Evolutionary conservation across 495 filamentous ascomycete genomes (phyloP), one percentile per base, ranked within the genome.

Genomic region (Xylaria nigripes): DNA sequence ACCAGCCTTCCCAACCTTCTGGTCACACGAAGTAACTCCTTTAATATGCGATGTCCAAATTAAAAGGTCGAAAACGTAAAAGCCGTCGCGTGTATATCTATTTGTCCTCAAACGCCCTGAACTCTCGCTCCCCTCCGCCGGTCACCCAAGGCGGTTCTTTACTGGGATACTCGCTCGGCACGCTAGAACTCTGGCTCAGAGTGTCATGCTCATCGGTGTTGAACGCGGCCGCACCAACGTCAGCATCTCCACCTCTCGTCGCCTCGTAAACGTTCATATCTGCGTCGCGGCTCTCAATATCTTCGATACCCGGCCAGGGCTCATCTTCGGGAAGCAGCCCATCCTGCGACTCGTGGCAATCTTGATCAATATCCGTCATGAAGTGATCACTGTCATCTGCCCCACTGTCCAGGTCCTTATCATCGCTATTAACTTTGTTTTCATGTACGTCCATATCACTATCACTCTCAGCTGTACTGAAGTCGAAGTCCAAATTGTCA

Each of bases 251-350:
- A 47, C 58, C 57, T 10, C 46, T 56, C 42, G 58, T 52, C 13
- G 49, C 61, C 25, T 60, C 55, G 42, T 59, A 46, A 29, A 68
- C 61, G 3, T 18, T 41, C 16, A 30, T 42, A 15, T 59, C 55
- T 3, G 72, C 72, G 29, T 75, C 68, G 46, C 68, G 55, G 48
- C 76, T 77, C 57, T 77, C 74, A 1, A 58, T 64, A 41, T 76
- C 72, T 44, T 74, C 72, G 42, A 76, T 72, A 10, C 72, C 73
- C 0, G 55, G 62, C 72, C 73, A 72, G 12, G 64, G 64, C 6
- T 73, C 68, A 22, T 77, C 75, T 50, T 75, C 70, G 2, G 71
- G 70, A 18, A 60, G 24, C 29, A 62, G 64, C 6, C 59, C 53
- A n/a, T 64, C 61, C 22, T 60, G 61, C 61, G 64, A 64, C 24